A percentile compares a stretch with the other conserved stretches of the same genome.
These are phyloP conservation scores for Penicillium sp. DNA, from an alignment of 2,329 filamentous ascomycete genomes.

Conservation along the genomic window DNA sequence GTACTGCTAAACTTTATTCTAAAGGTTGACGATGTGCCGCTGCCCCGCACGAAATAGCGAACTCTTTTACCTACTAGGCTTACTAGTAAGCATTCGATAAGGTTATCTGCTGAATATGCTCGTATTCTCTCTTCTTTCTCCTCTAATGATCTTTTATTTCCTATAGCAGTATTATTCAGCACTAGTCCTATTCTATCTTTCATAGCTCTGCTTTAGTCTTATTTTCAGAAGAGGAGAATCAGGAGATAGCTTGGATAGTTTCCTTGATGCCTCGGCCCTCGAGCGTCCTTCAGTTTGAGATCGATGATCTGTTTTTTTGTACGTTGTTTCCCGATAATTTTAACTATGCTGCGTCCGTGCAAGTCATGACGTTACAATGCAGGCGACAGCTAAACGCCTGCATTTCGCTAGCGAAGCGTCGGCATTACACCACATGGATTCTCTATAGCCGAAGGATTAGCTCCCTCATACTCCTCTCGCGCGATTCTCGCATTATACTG, in stretches of 20 bases:
- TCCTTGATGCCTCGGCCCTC: not conserved
- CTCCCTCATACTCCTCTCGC: not conserved
- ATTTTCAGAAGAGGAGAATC: not conserved
- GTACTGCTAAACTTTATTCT: constrained; percentile 14
- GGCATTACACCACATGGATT: not conserved
- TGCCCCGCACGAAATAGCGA: not conserved
- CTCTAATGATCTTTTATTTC: not conserved
- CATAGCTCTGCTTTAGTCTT: not conserved
- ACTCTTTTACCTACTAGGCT: not conserved
- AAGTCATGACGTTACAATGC: not conserved
- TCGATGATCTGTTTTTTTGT: not conserved
- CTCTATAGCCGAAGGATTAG: not conserved
- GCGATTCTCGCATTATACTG: not conserved
- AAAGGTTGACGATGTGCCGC: constrained; percentile 4
- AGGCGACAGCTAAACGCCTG: not conserved
- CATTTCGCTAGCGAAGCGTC: not conserved
- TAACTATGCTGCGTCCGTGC: not conserved
- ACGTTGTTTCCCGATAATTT: not conserved
- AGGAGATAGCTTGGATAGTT: not conserved
- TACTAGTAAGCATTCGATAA: not conserved
- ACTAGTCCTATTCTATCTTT: not conserved
- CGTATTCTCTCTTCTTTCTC: not conserved
- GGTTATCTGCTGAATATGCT: not conserved
- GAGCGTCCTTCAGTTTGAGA: not conserved
- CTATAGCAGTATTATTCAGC: not conserved